Base-by-base conservation (phyloP, 2,329 filamentous ascomycete species). In the Hypoxylon rubiginosum region DNA sequence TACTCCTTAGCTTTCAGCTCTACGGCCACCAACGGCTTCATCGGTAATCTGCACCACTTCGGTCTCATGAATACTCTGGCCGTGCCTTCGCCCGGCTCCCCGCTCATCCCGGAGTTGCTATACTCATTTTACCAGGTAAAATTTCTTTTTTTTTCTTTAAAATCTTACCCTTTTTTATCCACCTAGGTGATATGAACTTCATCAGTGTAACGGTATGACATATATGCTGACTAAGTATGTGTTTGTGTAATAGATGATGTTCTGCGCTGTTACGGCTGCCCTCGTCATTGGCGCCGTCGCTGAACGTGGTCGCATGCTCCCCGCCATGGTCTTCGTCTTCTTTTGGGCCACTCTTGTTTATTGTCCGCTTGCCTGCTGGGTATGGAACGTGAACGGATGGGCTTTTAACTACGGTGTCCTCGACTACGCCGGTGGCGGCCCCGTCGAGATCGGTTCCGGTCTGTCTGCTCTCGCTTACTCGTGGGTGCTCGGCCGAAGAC, bases 311-410 rank as follows among this genome's bases (percentile, higher is more conserved):
- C 93, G 96, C 67, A 88, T 98, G 64, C 87, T 98, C 39, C 96
- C 96, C 21, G 92, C 92, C 79, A 93, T 98, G 92, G 91, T 98
- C 73, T 99, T 98, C 83, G 89, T 89, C 76, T 98, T 97, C 84
- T 91, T 91, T 84, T 99, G 96, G 95, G 94, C 93, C 45, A 99
- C 96, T 0, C 84, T 98, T 73, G 96, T 98, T 75, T 99, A 99
- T 88, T 97, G 95, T 83, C 96, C 96, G 1, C 83, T 99, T 70
- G 93, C 94, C 66, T 97, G 93, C 87, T 98, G 96, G 96, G 92
- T 90, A 11, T 99, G 96, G 96, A 97, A 97, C 78, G 81, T 89
- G 76, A 96, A 97, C 78, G 96, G 96, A 64, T 99, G 96, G 96
- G 93, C 87, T 39, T 97, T 88, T 85, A 89, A 90, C 61, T 95